Evolutionary conservation across 2,329 filamentous ascomycete genomes (phyloP).

Genomic region (Thelonectria rubi): DNA sequence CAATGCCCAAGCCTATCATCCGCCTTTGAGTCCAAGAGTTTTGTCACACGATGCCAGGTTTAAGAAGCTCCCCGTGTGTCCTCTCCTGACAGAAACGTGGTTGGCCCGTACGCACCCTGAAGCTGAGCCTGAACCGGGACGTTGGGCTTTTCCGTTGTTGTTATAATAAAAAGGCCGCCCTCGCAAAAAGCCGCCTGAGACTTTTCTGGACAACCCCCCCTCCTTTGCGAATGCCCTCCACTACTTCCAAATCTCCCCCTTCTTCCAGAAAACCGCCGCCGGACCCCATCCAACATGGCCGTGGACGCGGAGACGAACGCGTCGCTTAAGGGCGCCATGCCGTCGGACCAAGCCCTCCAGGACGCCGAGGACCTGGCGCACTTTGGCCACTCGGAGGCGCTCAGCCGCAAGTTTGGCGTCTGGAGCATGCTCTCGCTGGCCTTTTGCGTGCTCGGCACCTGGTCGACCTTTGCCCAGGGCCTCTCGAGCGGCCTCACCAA

Average conservation of each 20-base stretch:
- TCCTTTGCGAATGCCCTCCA: conserved; percentile 16
- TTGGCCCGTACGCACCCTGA: conserved; percentile 24
- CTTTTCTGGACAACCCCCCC: neutral
- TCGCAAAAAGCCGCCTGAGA: neutral
- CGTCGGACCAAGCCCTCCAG: conserved; percentile 42
- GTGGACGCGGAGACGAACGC: conserved; percentile 38
- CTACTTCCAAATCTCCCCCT: neutral
- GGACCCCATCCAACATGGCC: conserved; percentile 35
- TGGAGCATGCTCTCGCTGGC: conserved; percentile 67
- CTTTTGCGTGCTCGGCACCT: conserved; percentile 66
- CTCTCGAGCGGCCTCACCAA: conserved; percentile 60
- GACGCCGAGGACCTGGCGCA: conserved; percentile 53
- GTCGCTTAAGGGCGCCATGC: conserved; percentile 36
- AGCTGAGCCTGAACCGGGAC: neutral
- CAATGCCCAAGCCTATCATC: conserved; percentile 2
- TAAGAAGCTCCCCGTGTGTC: conserved; percentile 10
- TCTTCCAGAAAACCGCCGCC: conserved; percentile 14
- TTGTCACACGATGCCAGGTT: conserved; percentile 18
- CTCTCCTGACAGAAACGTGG: conserved; percentile 22
- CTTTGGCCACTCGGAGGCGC: conserved; percentile 52
- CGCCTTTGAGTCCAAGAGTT: neutral
- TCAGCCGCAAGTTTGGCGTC: conserved; percentile 59
- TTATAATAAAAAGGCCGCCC: conserved; percentile 18
- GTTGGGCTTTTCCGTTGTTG: neutral
- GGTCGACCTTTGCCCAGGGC: conserved; percentile 64